Evolutionary conservation across 129 eudicot species (phyloP).

Genomic region (Pittosporum tobira): DNA sequence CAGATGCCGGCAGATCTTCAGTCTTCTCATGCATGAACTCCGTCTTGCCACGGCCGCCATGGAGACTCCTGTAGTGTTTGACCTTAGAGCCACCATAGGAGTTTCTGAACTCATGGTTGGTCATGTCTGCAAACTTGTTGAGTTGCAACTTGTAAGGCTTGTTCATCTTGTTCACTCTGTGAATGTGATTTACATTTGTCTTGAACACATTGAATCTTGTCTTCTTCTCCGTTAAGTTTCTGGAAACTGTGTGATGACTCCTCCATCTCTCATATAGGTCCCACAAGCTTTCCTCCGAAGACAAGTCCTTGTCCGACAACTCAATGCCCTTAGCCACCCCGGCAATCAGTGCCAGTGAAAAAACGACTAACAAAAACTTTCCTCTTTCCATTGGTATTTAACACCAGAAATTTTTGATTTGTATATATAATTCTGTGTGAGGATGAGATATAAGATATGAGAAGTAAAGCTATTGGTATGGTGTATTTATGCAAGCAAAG

Average conservation of each 20-base stretch:
- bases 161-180: slow-evolving; percentile 14
- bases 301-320: slow-evolving; percentile 1
- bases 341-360: slow-evolving; percentile 2
- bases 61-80: slow-evolving; percentile 9
- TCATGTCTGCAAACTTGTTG: slow-evolving; percentile 8
- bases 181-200: slow-evolving; percentile 7
- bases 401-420: neutral
- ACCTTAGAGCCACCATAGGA: slow-evolving; percentile 7
- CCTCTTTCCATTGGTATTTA: neutral
- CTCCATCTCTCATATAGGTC: slow-evolving; percentile 10
- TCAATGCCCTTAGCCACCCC: slow-evolving; percentile 6
- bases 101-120: slow-evolving; percentile 9
- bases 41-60: neutral
- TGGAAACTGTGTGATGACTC: slow-evolving; percentile 8
- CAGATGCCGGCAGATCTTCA: slow-evolving; percentile 26
- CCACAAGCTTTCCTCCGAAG: slow-evolving; percentile 10
- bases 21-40: slow-evolving; percentile 28
- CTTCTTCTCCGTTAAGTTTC: slow-evolving; percentile 3
- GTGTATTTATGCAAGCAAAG: neutral
- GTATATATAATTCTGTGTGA: neutral
- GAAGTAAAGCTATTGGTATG: neutral
- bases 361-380: neutral
- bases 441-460: neutral
- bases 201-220: slow-evolving; percentile 5
- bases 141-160: slow-evolving; percentile 7